Conservation (phyloP, 345 rosid genomes). For the Arabis alpina region DNA sequence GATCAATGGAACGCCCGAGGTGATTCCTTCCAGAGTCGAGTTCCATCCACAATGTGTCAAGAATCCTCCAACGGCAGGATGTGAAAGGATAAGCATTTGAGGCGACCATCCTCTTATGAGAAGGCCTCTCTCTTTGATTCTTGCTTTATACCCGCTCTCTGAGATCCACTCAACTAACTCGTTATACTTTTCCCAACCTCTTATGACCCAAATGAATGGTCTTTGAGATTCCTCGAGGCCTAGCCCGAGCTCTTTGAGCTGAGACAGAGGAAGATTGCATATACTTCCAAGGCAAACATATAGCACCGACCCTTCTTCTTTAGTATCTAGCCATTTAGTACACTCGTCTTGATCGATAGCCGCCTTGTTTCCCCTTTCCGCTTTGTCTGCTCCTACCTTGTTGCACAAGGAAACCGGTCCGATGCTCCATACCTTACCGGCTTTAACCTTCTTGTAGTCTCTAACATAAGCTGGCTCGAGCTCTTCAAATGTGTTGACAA, state of each 20-base stretch:
- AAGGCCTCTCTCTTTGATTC: conserved; percentile 44
- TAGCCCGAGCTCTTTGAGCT: conserved; percentile 48
- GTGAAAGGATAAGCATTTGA: conserved; percentile 58
- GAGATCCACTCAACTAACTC: conserved; percentile 40
- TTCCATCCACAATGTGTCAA: conserved; percentile 77
- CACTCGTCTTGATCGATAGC: conserved; percentile 32
- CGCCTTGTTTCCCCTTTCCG: conserved; percentile 48
- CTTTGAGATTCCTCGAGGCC: conserved; percentile 51
- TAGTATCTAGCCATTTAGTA: conserved; percentile 51
- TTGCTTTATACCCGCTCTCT: conserved; percentile 41
- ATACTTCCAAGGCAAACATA: conserved; percentile 57
- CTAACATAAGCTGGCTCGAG: conserved; percentile 43
- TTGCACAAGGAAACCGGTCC: conserved; percentile 51
- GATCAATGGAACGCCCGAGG: conserved; percentile 53
- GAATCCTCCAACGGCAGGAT: conserved; percentile 57
- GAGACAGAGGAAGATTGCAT: conserved; percentile 27
- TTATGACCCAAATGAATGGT: conserved; percentile 62
- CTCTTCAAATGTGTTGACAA: conserved; percentile 53
- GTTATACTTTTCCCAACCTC: conserved; percentile 32
- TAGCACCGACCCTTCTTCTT: conserved; percentile 41
- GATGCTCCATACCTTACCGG: conserved; percentile 46
- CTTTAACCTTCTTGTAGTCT: conserved; percentile 36
- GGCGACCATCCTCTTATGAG: conserved; percentile 67
- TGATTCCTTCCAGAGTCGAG: conserved; percentile 58
- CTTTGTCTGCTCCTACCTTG: conserved; percentile 37